These are phyloP conservation scores for Fusarium anguioides DNA, from an alignment of 2,329 filamentous ascomycete species.

Conservation along the genomic window DNA sequence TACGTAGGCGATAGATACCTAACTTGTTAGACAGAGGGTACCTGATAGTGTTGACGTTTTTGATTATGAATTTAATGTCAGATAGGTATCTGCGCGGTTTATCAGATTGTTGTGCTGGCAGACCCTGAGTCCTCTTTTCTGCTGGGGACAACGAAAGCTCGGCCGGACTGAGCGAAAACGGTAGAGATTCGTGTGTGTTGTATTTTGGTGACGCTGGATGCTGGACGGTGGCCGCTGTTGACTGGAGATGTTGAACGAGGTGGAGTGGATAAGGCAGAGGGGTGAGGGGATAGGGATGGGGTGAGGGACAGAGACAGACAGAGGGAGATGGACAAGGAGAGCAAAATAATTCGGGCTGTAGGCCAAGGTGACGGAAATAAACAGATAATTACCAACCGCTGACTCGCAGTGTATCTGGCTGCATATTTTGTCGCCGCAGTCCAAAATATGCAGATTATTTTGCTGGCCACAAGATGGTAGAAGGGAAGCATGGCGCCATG, in stretches of 20 bases:
- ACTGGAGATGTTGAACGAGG: constrained; percentile 18
- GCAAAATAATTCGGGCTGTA: too few relatives aligned
- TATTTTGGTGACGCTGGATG: constrained; percentile 25
- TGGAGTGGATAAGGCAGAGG: constrained; percentile 22
- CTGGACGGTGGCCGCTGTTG: constrained; percentile 13
- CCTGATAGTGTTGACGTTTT: constrained; percentile 14
- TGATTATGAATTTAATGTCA: neutral
- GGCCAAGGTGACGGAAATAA: too few relatives aligned
- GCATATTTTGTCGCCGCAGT: too few relatives aligned
- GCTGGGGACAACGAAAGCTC: constrained; percentile 30
- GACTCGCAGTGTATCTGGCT: too few relatives aligned
- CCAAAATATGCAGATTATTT: too few relatives aligned
- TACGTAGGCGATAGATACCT: constrained; percentile 22
- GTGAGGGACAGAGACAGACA: constrained; percentile 5
- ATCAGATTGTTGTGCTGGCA: constrained; percentile 28
- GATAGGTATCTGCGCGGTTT: constrained; percentile 13
- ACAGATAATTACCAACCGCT: too few relatives aligned
- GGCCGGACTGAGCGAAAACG: constrained; percentile 20
- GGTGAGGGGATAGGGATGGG: constrained; percentile 4
- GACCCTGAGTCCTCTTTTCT: constrained; percentile 13
- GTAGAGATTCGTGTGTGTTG: constrained; percentile 27
- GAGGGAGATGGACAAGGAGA: neutral
- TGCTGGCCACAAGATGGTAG: neutral
- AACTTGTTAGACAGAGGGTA: neutral
- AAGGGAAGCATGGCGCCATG: constrained; percentile 28